Evolutionary conservation across 768 basidiomycete genomes (phyloP).

Genomic region (Suillus discolor): DNA sequence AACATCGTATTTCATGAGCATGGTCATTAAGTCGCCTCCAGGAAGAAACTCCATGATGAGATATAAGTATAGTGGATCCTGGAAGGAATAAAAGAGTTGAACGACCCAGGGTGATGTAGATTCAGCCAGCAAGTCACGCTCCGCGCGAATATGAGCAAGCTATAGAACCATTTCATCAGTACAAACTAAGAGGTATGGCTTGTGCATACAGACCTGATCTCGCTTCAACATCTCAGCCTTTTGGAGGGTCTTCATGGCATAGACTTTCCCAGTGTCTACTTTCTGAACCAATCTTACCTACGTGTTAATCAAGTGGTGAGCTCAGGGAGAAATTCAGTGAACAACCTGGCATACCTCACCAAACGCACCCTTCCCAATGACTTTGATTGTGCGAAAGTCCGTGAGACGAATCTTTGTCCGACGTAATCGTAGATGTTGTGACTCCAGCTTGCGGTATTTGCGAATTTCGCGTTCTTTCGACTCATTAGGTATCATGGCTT

Average conservation of each 20-base stretch:
- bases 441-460: constrained; percentile 85
- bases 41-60: constrained; percentile 93
- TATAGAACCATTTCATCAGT: constrained; percentile 33
- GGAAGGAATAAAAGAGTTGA: constrained; percentile 97
- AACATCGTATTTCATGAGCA: constrained; percentile 99
- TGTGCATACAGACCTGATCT: constrained; percentile 73
- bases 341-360: constrained; percentile 70
- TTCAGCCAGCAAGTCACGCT: constrained; percentile 95
- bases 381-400: constrained; percentile 96
- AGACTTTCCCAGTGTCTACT: constrained; percentile 95
- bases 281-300: constrained; percentile 97
- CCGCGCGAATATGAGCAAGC: constrained; percentile 97
- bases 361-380: constrained; percentile 98
- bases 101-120: constrained; percentile 98
- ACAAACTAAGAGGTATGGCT: background rate
- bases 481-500: constrained; percentile 71
- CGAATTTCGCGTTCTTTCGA: constrained; percentile 88
- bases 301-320: constrained; percentile 13
- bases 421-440: constrained; percentile 86
- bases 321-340: background rate
- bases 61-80: constrained; percentile 94
- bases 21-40: constrained; percentile 99
- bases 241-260: constrained; percentile 98
- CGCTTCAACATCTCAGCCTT: constrained; percentile 99
- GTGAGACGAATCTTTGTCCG: constrained; percentile 91